Evolutionary conservation across 2,329 filamentous ascomycete species (phyloP), one percentile per base, ranked within the genome.

Genomic region (Hymenoscyphus albidus): DNA sequence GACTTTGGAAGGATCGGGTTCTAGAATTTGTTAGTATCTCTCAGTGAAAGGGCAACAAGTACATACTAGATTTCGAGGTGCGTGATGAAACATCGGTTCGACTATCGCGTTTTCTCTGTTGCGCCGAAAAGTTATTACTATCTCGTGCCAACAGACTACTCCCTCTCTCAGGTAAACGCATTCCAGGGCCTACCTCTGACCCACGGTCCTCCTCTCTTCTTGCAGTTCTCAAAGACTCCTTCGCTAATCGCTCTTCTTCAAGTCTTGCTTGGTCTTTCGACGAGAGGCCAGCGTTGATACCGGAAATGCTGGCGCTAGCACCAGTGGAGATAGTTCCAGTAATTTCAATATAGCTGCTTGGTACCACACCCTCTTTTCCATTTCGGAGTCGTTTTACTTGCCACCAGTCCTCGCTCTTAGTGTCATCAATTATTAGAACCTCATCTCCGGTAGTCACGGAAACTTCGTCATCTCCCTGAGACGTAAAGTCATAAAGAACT

Each of bases 361-460:
- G 95, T 9, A 99, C 93, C 32, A 99, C 95, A 48, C 95, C 95
- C 79, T 97, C 92, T 75, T 93, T 95, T 71, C 92, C 92, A 75
- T 93, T 98, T 80, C 93, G 96, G 68, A 97, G 74, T 42, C 93
- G 87, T 65, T 91, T 87, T 42, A 99, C 92, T 81, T 95, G 93
- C 94, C 95, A 98, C 95, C 95, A 99, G 75, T 99, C 95, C 65
- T 97, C 93, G 68, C 93, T 97, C 78, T 93, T 95, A 40, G 83
- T 86, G 74, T 97, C 93, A 74, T 99, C 94, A 63, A 98, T 77
- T 62, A 99, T 82, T 55, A 96, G 80, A 51, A 99, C 94, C 74
- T 99, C 94, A 74, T 99, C 95, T 51, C 90, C 95, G 27, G 90
- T 85, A 32, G 86, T 88, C 58, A 99, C 95, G 0, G 92, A 97